Evolutionary conservation across 1,139 yeast genomes (phyloP), one percentile per base, ranked within the genome.

Genomic region (Yamadazyma sp.): DNA sequence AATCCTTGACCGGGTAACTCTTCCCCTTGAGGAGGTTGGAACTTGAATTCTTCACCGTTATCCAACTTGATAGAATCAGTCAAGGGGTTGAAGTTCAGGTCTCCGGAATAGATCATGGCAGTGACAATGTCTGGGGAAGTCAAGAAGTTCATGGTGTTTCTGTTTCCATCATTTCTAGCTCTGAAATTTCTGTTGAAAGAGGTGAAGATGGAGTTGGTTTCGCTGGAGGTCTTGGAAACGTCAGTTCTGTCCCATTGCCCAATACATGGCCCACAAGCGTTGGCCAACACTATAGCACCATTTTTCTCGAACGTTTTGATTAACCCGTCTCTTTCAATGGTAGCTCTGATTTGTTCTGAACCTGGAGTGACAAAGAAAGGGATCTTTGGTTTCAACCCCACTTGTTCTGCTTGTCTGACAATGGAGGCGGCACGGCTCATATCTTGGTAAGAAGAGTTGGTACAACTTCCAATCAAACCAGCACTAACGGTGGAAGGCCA

Each of bases 111-210:
- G 47, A 87, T 87, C 92, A 88, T 85, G 32, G 98, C 96, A 4
- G 98, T 91, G 41, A 92, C 98, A 58, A 92, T 77, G 59, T 92
- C 98, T 32, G 98, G 98, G 14, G 97, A 89, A 2, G 98, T 91
- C 58, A 92, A 76, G 64, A 92, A 92, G 68, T 91, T 91, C 92
- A 89, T 87, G 33, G 98, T 92, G 59, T 87, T 83, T 72, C 96
- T 86, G 72, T 92, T 92, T 47, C 98, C 98, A 62, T 92, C 98
- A 60, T 92, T 92, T 76, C 98, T 83, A 29, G 98, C 95, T 59
- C 91, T 79, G 75, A 92, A 92, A 66, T 92, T 92, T 74, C 98
- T 83, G 75, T 92, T 92, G 75, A 89, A 92, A 11, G 96, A 87
- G 17, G 98, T 87, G 70, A 92, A 85, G 46, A 92, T 92, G 39